Base-by-base conservation (phyloP, 306 rosid species). In the Cucurbita pepo region DNA sequence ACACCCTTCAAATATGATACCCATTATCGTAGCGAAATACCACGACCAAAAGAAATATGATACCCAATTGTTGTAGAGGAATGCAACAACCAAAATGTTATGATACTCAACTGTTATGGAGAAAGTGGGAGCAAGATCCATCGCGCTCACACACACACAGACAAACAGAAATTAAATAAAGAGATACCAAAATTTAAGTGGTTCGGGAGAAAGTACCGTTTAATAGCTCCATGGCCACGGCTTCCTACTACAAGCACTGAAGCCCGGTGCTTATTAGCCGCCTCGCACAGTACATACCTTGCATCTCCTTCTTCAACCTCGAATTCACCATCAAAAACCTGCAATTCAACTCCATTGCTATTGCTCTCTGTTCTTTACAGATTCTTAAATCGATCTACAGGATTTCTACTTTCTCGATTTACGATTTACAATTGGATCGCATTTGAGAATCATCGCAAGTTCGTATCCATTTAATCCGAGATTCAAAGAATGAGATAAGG, bases 231-330 rank as follows among this genome's bases (percentile, higher is more conserved):
- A 74, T 91, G 85, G 65, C 90, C 90, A 81, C 87, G 97, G 63
- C 95, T 85, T 3, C 97, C 97, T 38, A 87, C 82, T 11, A 91
- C 88, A 82, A 91, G 77, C 36, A 85, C 10, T 36, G 95, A 82
- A 48, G 97, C 97, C 16, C 85, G 89, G 82, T 82, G 90, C 64
- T 56, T 91, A 41, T 82, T 92, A 58, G 80, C 95, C 25, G 89
- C 86, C 3, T 91, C 92, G 44, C 97, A 91, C 6, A 91, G 92
- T 77, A 87, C 92, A 71, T 87, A 83, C 76, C 92, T 86, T 6
- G 89, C 79, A 82, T 91, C 97, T 12, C 97, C 97, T 72, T 88
- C 90, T 58, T 81, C 67, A 71, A 82, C 87, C 71, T 91, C 95
- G 69, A 84, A 79, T 1, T 8, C 14, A 59, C 73, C 75, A 34